Percentiles rank a stretch among this genome's conserved stretches.
These are phyloP conservation scores for Huntiella bhutanensis DNA, from an alignment of 2,329 filamentous ascomycete genomes.

Conservation along the genomic window DNA sequence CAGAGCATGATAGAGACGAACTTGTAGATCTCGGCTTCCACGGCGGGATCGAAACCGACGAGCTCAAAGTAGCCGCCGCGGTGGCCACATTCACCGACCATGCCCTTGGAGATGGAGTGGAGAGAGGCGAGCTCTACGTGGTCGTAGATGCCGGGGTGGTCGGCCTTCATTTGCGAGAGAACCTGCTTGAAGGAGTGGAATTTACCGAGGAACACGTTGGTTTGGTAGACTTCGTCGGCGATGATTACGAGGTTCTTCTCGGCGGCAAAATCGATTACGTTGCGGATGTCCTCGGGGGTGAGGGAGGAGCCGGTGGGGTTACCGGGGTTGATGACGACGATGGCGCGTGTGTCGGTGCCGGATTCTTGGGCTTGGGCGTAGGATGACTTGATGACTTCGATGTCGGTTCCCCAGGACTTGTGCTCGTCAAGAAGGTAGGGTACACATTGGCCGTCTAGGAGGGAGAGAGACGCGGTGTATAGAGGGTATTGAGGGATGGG, in stretches of 20 bases:
- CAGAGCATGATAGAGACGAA: slow-evolving; percentile 95
- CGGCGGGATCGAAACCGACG: slow-evolving; percentile 66
- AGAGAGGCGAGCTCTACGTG: slow-evolving; percentile 75
- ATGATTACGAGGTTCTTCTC: slow-evolving; percentile 75
- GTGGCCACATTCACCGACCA: slow-evolving; percentile 97
- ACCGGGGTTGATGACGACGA: slow-evolving; percentile 95
- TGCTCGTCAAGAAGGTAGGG: slow-evolving; percentile 87
- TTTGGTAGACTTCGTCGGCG: slow-evolving; percentile 97
- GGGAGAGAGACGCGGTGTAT: slow-evolving; percentile 78
- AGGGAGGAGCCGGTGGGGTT: slow-evolving; percentile 91
- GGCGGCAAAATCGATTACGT: slow-evolving; percentile 71
- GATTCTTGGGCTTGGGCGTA: slow-evolving; percentile 56
- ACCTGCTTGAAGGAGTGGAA: slow-evolving; percentile 93
- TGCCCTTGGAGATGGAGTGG: slow-evolving; percentile 91
- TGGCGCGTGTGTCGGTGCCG: slow-evolving; percentile 73
- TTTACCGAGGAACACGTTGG: slow-evolving; percentile 86
- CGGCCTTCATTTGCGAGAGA: slow-evolving; percentile 62
- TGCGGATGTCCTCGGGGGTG: slow-evolving; percentile 56
- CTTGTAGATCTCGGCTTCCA: slow-evolving; percentile 93
- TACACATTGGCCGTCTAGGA: slow-evolving; percentile 72
- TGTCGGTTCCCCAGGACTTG: slow-evolving; percentile 71
- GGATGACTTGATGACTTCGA: slow-evolving; percentile 55
- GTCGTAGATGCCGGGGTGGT: slow-evolving; percentile 59
- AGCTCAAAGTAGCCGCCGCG: slow-evolving; percentile 96
- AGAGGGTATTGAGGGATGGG: slow-evolving; percentile 96